Conservation (phyloP, 768 basidiomycete genomes). For the Lactarius indigo region DNA sequence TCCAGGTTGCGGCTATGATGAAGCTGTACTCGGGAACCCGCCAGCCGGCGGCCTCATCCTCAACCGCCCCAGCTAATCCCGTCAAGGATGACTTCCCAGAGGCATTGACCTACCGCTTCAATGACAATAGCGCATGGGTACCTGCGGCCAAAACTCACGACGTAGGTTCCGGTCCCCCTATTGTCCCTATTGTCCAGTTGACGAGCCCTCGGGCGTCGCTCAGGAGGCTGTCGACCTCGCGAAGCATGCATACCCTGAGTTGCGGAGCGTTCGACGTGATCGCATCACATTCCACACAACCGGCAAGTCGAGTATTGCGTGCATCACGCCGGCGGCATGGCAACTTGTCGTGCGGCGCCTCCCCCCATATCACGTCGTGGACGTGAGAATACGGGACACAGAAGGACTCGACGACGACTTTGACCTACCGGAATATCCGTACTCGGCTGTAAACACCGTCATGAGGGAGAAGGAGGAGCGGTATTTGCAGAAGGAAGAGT, state of each 20-base stretch:
- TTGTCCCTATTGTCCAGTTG: neutral
- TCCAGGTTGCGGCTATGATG: constrained; percentile 15
- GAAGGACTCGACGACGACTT: constrained; percentile 5
- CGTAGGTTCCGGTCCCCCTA: neutral
- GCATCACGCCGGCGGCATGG: constrained; percentile 24
- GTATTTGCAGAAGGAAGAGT: neutral
- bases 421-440: constrained; percentile 16
- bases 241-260: constrained; percentile 19
- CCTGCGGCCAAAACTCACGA: constrained; percentile 17
- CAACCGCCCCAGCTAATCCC: neutral
- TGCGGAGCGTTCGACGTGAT: constrained; percentile 16
- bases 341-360: constrained; percentile 23
- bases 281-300: constrained; percentile 23
- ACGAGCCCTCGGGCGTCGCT: neutral
- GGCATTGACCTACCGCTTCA: constrained; percentile 23
- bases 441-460: neutral
- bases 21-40: constrained; percentile 12
- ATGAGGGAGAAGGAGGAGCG: constrained; percentile 11
- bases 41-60: constrained; percentile 3
- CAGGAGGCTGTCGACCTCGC: constrained; percentile 23
- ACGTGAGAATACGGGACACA: constrained; percentile 18
- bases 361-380: constrained; percentile 21
- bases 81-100: constrained; percentile 18
- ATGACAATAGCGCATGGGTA: constrained; percentile 23
- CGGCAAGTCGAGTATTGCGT: constrained; percentile 22